A percentile compares a stretch with the other conserved stretches of the same genome.
These are phyloP conservation scores for Cucurbita ficifolia DNA, from an alignment of 306 rosid species.

Conservation along the genomic window DNA sequence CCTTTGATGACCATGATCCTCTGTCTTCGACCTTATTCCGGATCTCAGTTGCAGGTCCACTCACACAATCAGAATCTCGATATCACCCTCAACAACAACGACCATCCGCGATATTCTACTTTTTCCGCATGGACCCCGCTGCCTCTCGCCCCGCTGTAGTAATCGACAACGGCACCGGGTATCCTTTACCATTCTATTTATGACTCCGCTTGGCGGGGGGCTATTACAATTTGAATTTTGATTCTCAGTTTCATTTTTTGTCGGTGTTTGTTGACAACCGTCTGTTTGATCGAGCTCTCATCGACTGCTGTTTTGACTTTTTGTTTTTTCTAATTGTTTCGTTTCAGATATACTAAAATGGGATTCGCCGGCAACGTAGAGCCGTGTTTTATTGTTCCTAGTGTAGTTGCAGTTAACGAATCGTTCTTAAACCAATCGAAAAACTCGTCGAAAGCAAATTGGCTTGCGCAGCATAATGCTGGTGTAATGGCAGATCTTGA, in stretches of 20 bases:
- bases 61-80: not conserved
- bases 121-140: constrained; percentile 77
- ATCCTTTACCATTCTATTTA: not conserved
- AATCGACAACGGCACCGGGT: constrained; percentile 97
- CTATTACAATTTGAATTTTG: not conserved
- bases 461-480: constrained; percentile 84
- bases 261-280: not conserved
- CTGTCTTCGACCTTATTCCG: constrained; percentile 27
- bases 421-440: constrained; percentile 69
- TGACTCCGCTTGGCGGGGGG: not conserved
- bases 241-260: not conserved
- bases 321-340: not conserved
- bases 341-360: constrained; percentile 84
- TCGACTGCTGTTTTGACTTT: not conserved
- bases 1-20: constrained; percentile 61
- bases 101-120: not conserved
- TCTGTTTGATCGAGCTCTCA: not conserved
- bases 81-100: not conserved
- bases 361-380: constrained; percentile 96
- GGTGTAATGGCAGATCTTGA: constrained; percentile 99
- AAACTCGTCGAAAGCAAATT: constrained; percentile 58
- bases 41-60: constrained; percentile 84
- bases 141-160: constrained; percentile 92
- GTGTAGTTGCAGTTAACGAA: constrained; percentile 80
- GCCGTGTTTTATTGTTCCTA: constrained; percentile 79